These are phyloP conservation scores for Gyromitra esculenta DNA, from an alignment of 2,329 filamentous ascomycete species.

Conservation along the genomic window DNA sequence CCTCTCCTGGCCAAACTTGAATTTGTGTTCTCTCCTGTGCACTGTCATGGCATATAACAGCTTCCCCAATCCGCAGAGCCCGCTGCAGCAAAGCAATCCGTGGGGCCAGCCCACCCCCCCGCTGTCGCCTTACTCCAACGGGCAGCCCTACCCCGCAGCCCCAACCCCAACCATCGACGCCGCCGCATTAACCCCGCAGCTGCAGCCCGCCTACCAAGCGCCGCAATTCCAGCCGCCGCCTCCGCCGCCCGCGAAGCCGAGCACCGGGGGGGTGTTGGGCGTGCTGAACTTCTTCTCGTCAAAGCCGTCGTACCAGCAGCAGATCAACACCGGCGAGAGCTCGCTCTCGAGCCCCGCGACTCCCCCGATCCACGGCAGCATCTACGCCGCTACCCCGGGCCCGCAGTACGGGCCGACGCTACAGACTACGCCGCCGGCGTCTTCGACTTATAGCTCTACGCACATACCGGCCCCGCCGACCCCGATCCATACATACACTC, in stretches of 20 bases:
- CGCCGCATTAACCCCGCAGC: slow-evolving; percentile 7
- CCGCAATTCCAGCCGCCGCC: slow-evolving; percentile 43
- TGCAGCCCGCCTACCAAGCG: slow-evolving; percentile 39
- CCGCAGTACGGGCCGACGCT: slow-evolving; percentile 7
- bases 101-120: slow-evolving; percentile 34
- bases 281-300: slow-evolving; percentile 47
- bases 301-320: slow-evolving; percentile 34
- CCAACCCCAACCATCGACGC: slow-evolving; percentile 35
- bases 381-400: background rate
- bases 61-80: slow-evolving; percentile 11
- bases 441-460: background rate
- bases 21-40: too few species aligned
- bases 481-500: background rate
- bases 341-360: slow-evolving; percentile 26
- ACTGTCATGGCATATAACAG: slow-evolving; percentile 25
- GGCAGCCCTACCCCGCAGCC: slow-evolving; percentile 15
- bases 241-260: slow-evolving; percentile 6
- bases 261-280: slow-evolving; percentile 21
- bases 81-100: background rate
- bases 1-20: background rate
- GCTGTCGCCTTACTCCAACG: slow-evolving; percentile 16
- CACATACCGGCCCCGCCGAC: background rate
- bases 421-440: background rate
- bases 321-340: slow-evolving; percentile 28
- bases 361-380: background rate